Conservation (phyloP, 805 yeast genomes). For the Lachancea sp. region DNA sequence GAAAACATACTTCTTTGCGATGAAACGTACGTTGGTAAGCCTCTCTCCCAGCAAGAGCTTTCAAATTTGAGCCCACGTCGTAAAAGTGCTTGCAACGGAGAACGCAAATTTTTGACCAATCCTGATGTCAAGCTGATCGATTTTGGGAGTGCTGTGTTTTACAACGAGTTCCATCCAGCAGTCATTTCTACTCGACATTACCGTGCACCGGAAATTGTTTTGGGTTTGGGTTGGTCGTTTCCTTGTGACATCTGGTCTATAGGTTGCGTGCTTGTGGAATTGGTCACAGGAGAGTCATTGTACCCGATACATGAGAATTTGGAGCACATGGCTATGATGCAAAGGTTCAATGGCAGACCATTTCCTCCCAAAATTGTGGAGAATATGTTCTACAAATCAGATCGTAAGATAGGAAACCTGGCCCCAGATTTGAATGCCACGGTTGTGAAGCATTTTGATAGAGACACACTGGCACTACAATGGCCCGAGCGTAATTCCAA, state of each 20-base stretch:
- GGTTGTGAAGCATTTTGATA: constrained; percentile 29
- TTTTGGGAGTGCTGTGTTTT: constrained; percentile 93
- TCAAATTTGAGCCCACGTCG: constrained; percentile 26
- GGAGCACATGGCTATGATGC: constrained; percentile 95
- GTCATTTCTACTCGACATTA: constrained; percentile 94
- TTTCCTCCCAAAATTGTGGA: constrained; percentile 37
- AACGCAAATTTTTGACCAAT: constrained; percentile 44
- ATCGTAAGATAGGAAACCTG: constrained; percentile 28
- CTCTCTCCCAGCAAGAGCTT: constrained; percentile 17
- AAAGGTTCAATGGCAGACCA: constrained; percentile 56
- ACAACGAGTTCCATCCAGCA: constrained; percentile 88
- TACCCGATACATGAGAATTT: constrained; percentile 92
- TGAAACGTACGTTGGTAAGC: constrained; percentile 22
- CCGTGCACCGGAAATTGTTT: constrained; percentile 92
- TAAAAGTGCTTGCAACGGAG: constrained; percentile 29
- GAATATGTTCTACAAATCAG: constrained; percentile 30
- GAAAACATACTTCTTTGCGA: constrained; percentile 70
- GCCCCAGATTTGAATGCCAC: constrained; percentile 30
- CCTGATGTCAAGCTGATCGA: constrained; percentile 88
- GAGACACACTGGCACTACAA: constrained; percentile 15
- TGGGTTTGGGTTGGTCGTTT: constrained; percentile 94
- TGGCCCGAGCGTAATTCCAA: constrained; percentile 30
- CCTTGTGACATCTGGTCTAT: constrained; percentile 97
- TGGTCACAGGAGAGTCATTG: constrained; percentile 88
- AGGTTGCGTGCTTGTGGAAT: constrained; percentile 87